Evolutionary conservation across 441 rosid species (phyloP), one percentile per base, ranked within the genome.

Genomic region (Isatis lusitanica): DNA sequence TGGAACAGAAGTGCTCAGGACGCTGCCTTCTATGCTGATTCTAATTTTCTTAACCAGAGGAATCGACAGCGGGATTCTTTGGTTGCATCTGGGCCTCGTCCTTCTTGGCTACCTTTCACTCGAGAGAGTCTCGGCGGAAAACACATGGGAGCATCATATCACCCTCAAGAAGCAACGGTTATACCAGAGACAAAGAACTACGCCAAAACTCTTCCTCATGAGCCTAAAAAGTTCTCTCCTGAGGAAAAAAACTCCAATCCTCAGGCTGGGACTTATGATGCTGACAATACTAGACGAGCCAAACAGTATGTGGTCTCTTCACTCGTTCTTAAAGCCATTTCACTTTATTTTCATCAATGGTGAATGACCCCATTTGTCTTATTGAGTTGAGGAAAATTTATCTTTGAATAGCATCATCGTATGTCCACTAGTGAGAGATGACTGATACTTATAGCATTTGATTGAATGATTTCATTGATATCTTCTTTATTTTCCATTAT

Each of bases 241-340:
- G 99, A 92, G 67, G 86, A 78, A 72, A 96, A 86, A 38, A 66
- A 70, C 52, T 71, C 87, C 58, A 86, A 78, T 71, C 66, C 82
- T n/a, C 89, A 87, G 79, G 66, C 88, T 62, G 84, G 85, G 70
- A 75, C 84, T 55, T 80, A 88, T 70, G 99, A 92, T 35, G 83
- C 85, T 39, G 99, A 96, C 72, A 78, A 73, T 40, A 85, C 97
- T 62, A 96, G 90, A 84, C 97, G 97, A 66, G 98, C 98, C 81
- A 96, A 94, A 85, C 99, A 94, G 99, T 96, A 88, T 68, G 98
- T 82, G 11, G 13, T 80, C 46, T 30, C 39, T 63, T 31, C 40
- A 68, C 64, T 63, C 17, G 40, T 59, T 56, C 67, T 68, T 74
- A 17, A 44, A 65, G 11, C 33, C 24, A 28, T 55, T 28, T 68